Percentiles rank a stretch among this genome's conserved stretches.
phyloP scores from a whole-genome alignment of 2,329 filamentous ascomycete genomes.

The Hypoxylon sp. region DNA sequence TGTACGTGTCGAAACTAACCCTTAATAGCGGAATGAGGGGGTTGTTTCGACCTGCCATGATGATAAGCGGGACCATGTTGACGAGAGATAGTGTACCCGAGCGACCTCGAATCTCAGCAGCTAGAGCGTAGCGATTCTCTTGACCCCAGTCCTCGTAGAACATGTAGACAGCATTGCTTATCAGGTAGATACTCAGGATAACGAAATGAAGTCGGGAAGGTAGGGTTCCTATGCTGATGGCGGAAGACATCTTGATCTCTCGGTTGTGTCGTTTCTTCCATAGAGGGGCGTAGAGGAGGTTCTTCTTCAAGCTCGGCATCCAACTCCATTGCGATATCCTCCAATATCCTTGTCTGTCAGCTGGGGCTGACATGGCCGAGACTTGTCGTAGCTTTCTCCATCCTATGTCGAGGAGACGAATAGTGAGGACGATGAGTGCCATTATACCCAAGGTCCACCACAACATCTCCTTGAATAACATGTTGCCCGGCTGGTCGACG shows the following conservation, averaged over 20 bases:
- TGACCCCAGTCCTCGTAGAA: constrained; percentile 67
- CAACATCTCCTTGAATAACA: constrained; percentile 63
- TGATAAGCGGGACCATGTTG: constrained; percentile 91
- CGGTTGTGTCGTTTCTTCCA: constrained; percentile 73
- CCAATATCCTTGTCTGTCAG: constrained; percentile 67
- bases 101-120: constrained; percentile 85
- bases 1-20: constrained; percentile 97
- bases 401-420: constrained; percentile 62
- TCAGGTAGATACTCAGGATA: constrained; percentile 64
- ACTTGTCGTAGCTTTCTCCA: constrained; percentile 67
- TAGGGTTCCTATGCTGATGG: constrained; percentile 65
- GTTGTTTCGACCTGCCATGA: constrained; percentile 93
- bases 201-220: constrained; percentile 70
- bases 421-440: constrained; percentile 60
- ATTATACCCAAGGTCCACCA: constrained; percentile 69
- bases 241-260: constrained; percentile 69
- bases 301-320: constrained; percentile 70
- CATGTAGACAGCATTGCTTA: constrained; percentile 70
- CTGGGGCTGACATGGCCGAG: constrained; percentile 63
- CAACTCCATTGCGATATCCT: constrained; percentile 64
- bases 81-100: constrained; percentile 84
- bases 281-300: constrained; percentile 70
- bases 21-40: constrained; percentile 82
- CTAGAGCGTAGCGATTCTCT: constrained; percentile 67
- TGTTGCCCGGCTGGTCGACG: constrained; percentile 66